These are phyloP conservation scores for Dictyostelium intermedium DNA, from an alignment of 78 protist genomes.

Conservation along the genomic window DNA sequence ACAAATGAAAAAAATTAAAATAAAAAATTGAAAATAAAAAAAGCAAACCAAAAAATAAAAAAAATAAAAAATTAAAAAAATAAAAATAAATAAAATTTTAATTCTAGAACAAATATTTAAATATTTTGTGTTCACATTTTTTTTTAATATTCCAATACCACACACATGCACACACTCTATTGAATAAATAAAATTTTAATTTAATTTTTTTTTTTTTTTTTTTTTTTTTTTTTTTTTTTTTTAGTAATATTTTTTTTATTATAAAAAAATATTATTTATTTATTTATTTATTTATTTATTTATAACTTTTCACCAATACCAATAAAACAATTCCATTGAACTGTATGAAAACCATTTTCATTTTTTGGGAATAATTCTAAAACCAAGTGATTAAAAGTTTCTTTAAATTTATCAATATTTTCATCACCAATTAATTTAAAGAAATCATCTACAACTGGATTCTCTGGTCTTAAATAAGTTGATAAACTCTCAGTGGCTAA, in stretches of 20 bases:
- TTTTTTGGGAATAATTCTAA: not conserved
- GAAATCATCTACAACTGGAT: not conserved
- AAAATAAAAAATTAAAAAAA: no score
- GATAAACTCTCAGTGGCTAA: not conserved
- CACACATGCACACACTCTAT: no score
- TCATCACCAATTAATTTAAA: not conserved
- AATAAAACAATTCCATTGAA: not conserved
- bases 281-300: not conserved
- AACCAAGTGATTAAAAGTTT: not conserved
- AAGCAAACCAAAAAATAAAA: not conserved
- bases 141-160: no score
- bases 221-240: no score
- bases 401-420: not conserved
- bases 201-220: no score
- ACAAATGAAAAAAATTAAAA: not conserved
- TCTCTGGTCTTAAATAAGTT: not conserved
- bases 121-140: no score
- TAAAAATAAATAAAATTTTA: no score
- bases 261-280: not conserved
- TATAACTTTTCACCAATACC: constrained; percentile 3
- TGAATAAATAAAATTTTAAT: no score
- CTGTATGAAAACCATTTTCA: not conserved
- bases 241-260: no score
- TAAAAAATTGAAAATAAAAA: not conserved
- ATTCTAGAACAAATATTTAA: no score